phyloP scores from a whole-genome alignment of 306 rosid genomes.

The Cicer bijugum region DNA sequence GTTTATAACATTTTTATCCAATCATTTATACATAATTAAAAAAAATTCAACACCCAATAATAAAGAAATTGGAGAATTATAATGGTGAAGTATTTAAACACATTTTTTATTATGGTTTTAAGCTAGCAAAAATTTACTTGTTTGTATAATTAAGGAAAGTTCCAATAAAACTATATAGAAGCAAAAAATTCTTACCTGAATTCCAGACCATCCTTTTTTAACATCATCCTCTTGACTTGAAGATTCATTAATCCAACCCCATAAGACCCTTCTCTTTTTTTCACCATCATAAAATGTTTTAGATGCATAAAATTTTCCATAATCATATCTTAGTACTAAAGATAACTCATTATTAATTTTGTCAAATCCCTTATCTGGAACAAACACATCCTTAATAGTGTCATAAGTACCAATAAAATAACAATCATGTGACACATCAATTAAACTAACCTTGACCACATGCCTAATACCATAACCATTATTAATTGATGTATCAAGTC shows the following conservation, averaged over 20 bases:
- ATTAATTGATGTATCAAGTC: constrained; percentile 32
- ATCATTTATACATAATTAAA: no score
- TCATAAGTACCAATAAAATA: constrained; percentile 55
- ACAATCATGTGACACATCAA: constrained; percentile 38
- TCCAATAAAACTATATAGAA: constrained; percentile 5
- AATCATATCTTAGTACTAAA: constrained; percentile 47
- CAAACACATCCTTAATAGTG: constrained; percentile 42
- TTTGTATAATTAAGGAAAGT: neutral
- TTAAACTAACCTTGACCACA: constrained; percentile 59
- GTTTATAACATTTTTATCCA: no score
- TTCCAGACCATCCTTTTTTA: constrained; percentile 62
- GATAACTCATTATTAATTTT: neutral
- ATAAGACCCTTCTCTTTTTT: constrained; percentile 55
- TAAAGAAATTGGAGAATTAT: no score
- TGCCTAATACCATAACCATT: constrained; percentile 43
- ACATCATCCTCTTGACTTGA: constrained; percentile 43
- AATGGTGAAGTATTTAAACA: no score
- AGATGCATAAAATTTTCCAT: constrained; percentile 65
- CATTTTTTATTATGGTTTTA: no score
- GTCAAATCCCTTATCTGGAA: constrained; percentile 44
- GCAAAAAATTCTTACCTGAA: constrained; percentile 54
- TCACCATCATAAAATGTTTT: constrained; percentile 55
- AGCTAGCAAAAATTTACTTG: no score
- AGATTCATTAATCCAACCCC: constrained; percentile 60
- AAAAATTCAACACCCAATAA: no score